Evolutionary conservation across 495 filamentous ascomycete species (phyloP), one percentile per base, ranked within the genome.

Genomic region (Lindgomyces ingoldianus): DNA sequence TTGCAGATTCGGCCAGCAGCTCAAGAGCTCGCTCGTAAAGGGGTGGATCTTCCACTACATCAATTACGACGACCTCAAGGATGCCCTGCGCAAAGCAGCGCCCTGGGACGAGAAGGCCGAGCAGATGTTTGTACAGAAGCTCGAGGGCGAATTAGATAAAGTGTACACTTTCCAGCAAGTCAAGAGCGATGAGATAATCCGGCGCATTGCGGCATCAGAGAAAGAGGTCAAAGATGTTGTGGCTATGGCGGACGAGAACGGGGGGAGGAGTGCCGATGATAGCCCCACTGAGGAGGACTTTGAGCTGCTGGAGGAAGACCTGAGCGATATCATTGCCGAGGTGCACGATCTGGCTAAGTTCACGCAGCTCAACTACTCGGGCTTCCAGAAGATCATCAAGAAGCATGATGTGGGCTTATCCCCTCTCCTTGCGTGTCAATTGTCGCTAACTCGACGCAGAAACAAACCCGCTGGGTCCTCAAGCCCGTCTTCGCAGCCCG

Each of bases 311-410:
- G 95, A 99, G 78, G 90, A 96, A 76, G 91, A 96, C 66, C 74
- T 99, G 73, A 95, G 91, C 76, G 94, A 99, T 73, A 93, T 98
- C 70, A 99, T 98, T 74, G 95, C 95, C 55, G 94, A 99, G 74
- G 95, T 99, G 11, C 94, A 99, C 73, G 94, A 99, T 74, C 79
- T 99, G 70, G 95, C 95, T 70, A 98, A 98, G 77, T 99, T 97
- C 70, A 95, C 94, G 4, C 93, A 97, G 77, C 78, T 99, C 73
- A 99, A 99, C 76, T 99, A 99, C 72, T 97, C 93, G 0, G 94
- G 95, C 0, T 99, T 99, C 72, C 95, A 97, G 81, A 99, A 99
- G 81, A 99, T 99, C 70, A 96, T 99, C 74, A 99, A 99, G 81
- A 99, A 99, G 80, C 94, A 99, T 75, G 94, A 99, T 81, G 91